These are phyloP conservation scores for Ilyonectria mors-panacis DNA, from an alignment of 2,329 filamentous ascomycete genomes.

Conservation along the genomic window DNA sequence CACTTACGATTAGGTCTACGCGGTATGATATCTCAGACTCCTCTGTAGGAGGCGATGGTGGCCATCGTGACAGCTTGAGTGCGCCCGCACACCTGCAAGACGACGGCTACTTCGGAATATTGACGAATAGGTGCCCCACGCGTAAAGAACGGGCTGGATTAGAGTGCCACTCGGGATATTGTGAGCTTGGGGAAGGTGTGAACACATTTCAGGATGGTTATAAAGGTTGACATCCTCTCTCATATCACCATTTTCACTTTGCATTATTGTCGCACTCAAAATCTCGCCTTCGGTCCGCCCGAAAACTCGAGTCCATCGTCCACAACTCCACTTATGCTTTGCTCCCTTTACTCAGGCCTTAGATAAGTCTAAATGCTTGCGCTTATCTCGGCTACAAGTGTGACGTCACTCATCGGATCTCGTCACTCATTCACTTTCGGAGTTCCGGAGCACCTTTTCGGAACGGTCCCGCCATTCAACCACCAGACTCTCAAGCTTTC, in stretches of 20 bases:
- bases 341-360: too few species aligned
- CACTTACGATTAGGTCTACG: neutral
- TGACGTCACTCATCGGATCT: neutral
- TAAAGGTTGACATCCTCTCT: neutral
- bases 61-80: conserved; percentile 1
- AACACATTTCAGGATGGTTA: neutral
- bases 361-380: neutral
- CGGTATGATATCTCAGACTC: neutral
- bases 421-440: neutral
- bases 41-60: neutral
- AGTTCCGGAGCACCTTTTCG: neutral
- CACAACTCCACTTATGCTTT: neutral
- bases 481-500: neutral
- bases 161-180: conserved; percentile 4
- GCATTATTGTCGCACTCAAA: neutral
- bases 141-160: neutral
- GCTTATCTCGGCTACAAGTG: neutral
- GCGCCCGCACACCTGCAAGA: conserved; percentile 20
- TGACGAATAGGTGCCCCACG: conserved; percentile 9
- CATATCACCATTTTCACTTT: neutral
- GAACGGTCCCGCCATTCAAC: neutral
- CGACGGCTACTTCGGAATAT: neutral
- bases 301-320: neutral
- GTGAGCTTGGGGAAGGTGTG: neutral
- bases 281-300: neutral